Evolutionary conservation across 306 rosid species (phyloP).

Genomic region (Citrullus amarus): DNA sequence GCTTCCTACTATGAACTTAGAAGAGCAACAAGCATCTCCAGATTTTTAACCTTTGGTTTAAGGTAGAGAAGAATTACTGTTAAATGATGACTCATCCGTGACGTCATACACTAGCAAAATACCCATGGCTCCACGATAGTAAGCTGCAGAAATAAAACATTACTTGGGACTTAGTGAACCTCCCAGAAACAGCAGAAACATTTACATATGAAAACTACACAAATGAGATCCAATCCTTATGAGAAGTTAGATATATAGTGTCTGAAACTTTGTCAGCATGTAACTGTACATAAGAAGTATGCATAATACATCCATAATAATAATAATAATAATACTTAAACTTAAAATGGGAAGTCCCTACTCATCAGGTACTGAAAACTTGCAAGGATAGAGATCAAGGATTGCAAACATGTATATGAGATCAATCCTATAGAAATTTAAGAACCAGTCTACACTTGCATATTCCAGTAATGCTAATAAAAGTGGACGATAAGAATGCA

Average conservation of each 20-base stretch:
- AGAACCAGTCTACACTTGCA: background rate
- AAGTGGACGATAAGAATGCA: background rate
- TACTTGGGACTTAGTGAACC: background rate
- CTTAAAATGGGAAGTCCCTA: background rate
- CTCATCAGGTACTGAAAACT: background rate
- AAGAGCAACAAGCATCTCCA: slow-evolving; percentile 1
- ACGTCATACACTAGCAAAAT: slow-evolving; percentile 92
- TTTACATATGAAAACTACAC: background rate
- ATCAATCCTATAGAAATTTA: background rate
- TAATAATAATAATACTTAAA: too few relatives aligned
- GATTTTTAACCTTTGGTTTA: background rate
- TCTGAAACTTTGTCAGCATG: background rate
- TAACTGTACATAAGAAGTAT: background rate
- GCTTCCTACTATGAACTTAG: slow-evolving; percentile 7
- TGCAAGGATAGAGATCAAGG: background rate
- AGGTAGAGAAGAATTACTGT: slow-evolving; percentile 45
- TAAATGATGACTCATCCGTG: slow-evolving; percentile 85
- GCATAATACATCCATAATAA: background rate
- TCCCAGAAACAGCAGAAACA: background rate
- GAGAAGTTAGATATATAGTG: background rate
- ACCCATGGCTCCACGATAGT: slow-evolving; percentile 97
- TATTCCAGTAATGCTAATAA: background rate
- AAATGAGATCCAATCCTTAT: background rate
- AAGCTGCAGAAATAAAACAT: slow-evolving; percentile 41
- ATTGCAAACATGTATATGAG: background rate